A percentile compares a stretch with the other conserved stretches of the same genome.
Conservation (phyloP, 176 grass and related monocot genomes). For the Typha latifolia region DNA sequence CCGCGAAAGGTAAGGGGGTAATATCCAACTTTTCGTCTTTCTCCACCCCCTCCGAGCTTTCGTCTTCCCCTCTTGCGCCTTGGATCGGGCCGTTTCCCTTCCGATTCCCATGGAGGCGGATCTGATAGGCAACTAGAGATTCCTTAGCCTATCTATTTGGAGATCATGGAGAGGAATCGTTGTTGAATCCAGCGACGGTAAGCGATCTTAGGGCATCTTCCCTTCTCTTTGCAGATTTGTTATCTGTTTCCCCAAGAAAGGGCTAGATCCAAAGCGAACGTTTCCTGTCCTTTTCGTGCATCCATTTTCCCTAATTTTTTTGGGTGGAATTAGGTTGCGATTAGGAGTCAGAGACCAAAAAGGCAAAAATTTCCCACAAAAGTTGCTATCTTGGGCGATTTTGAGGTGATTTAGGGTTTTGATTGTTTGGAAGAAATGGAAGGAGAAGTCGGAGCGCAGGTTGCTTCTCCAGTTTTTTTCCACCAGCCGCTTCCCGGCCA, state of each 20-base stretch:
- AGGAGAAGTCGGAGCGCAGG: conserved; percentile 66
- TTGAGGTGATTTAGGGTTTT: not conserved
- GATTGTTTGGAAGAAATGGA: conserved; percentile 33
- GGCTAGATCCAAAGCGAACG: not conserved
- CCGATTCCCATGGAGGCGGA: not conserved
- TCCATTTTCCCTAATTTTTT: too few relatives aligned
- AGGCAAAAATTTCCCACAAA: not conserved
- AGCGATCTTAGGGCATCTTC: not conserved
- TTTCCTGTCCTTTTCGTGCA: not conserved
- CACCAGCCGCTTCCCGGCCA: conserved; percentile 44
- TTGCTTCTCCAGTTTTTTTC: conserved; percentile 54
- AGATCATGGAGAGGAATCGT: not conserved
- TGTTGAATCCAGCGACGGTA: not conserved
- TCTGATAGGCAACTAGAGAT: not conserved
- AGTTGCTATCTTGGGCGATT: not conserved
- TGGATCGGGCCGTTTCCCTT: conserved; percentile 15
- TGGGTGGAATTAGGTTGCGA: not conserved
- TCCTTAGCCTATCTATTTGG: not conserved
- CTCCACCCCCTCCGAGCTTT: not conserved
- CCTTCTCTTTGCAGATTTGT: not conserved
- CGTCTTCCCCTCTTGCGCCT: conserved; percentile 1
- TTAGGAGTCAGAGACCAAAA: conserved; percentile 11
- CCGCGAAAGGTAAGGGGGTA: not conserved
- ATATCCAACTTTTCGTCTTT: not conserved
- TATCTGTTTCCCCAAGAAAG: not conserved